phyloP scores from a whole-genome alignment of 140 eudicot genomes.

The Bidens hawaiensis region DNA sequence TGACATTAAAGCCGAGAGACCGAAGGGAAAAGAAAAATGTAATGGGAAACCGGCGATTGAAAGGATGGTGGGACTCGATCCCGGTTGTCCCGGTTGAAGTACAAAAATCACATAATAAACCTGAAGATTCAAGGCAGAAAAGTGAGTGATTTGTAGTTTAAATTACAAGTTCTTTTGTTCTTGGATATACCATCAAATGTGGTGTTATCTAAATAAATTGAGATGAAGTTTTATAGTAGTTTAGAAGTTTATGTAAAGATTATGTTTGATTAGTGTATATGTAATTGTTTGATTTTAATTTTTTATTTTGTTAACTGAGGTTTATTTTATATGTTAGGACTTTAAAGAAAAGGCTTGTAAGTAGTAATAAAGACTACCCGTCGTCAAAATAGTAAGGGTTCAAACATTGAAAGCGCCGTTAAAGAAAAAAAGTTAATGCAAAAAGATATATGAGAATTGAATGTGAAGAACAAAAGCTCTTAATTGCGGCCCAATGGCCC shows the following conservation, averaged over 20 bases:
- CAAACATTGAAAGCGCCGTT: no score
- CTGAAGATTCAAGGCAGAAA: constrained; percentile 20
- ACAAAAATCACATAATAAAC: constrained; percentile 20
- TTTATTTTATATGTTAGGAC: neutral
- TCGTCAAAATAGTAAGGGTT: no score
- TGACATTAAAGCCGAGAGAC: constrained; percentile 41
- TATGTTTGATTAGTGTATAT: neutral
- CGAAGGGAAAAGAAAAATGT: constrained; percentile 28
- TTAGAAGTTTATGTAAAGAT: neutral
- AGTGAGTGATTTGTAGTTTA: constrained; percentile 6
- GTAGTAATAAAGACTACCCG: no score
- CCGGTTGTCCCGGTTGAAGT: constrained; percentile 70
- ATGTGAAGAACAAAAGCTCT: no score
- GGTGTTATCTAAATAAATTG: constrained; percentile 1
- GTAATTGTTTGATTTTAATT: neutral
- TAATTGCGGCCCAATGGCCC: no score
- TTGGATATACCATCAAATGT: neutral
- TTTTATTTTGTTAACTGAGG: neutral
- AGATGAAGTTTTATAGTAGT: neutral
- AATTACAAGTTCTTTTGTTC: neutral
- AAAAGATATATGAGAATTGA: no score
- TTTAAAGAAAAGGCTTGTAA: neutral
- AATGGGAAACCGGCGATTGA: constrained; percentile 57
- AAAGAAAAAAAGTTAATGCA: no score
- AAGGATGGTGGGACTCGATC: constrained; percentile 96